Evolutionary conservation across 768 basidiomycete genomes (phyloP), one percentile per base, ranked within the genome.

Genomic region (Galerina sulciceps): DNA sequence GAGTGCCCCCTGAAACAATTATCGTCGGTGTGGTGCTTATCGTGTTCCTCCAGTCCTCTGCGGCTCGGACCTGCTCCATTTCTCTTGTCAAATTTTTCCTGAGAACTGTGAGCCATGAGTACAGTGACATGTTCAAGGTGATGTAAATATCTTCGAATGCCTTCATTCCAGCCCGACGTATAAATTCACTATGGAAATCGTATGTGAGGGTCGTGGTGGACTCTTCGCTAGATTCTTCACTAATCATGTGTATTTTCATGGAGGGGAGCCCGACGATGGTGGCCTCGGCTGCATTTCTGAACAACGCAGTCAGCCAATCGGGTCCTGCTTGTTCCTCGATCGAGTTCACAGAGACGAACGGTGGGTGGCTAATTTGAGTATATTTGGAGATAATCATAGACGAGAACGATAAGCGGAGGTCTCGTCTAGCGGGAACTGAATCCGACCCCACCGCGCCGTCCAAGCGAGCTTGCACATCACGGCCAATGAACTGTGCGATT

Each of bases 161-260:
- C 63, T 79, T 75, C 72, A 77, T 75, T 22, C 80, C 82, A 57
- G 79, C 76, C 35, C 78, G 76, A 23, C 83, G 82, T 41, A 83
- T 73, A 69, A 92, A 93, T 55, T 81, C 75, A 67, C 88, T 91
- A 72, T 86, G 77, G 73, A 93, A 93, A 66, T 88, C 85, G 62
- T 93, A 93, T 13, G 78, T 66, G 18, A 93, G 78, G 14, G 71
- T 71, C 36, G 75, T 76, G 20, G 65, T 67, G 10, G 64, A 53
- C 17, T 81, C 80, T 38, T 78, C 77, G 9, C 72, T 44, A 4
- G 68, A 68, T 70, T 93, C 88, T 57, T 90, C 84, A 64, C 88
- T 91, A 54, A 79, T 72, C 93, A 94, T 94, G 53, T 83, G 77
- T 79, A 94, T 91, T 55, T 80, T 81, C 90, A 94, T 93, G 2